Evolutionary conservation across 169 alveolate genomes (phyloP), one percentile per base, ranked within the genome.

Genomic region (Plasmodium billcollinsi): DNA sequence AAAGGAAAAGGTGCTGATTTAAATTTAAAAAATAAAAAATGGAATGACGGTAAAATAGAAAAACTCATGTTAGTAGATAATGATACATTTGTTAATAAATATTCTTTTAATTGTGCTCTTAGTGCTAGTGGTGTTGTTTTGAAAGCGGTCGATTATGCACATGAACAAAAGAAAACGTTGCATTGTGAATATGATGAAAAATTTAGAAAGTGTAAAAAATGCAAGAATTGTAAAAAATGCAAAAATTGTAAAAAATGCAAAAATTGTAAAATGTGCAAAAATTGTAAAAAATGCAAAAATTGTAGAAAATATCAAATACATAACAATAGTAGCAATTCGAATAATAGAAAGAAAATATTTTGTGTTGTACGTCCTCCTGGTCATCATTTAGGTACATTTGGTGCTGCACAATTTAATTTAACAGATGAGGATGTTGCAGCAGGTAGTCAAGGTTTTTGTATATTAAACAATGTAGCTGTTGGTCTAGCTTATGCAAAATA

Each of bases 381-480:
- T 1, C 99, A 98, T 88, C 99, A 98, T 89, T 97, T 98, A 47
- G 99, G 99, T 0, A 96, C 98, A 26, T 98, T 96, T 96, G 99
- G 99, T 21, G 99, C 98, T 43, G 96, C 96, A 1, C 96, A 94
- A 62, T 88, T 94, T 45, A 74, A 72, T 26, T 78, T 33, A 67
- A 88, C 91, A 1, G 96, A 94, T 71, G 96, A 94, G 56, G 96
- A 94, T 52, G 94, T 88, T 72, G 93, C 94, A 26, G 95, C 96
- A 45, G 98, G 97, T 6, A 96, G 98, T 0, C 99, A 98, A 92
- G 99, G 99, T 39, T 99, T 99, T 92, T 99, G 99, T 88, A 92
- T 98, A 69, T 83, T 99, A 21, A 99, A 99, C 93, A 99, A 98
- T 90, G 98, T 98, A 11, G 99, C 99, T 24, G 97, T 99, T 33